Evolutionary conservation across 106 monocot genomes (phyloP), one percentile per base, ranked within the genome.

Genomic region (Xerophyta viscosa): DNA sequence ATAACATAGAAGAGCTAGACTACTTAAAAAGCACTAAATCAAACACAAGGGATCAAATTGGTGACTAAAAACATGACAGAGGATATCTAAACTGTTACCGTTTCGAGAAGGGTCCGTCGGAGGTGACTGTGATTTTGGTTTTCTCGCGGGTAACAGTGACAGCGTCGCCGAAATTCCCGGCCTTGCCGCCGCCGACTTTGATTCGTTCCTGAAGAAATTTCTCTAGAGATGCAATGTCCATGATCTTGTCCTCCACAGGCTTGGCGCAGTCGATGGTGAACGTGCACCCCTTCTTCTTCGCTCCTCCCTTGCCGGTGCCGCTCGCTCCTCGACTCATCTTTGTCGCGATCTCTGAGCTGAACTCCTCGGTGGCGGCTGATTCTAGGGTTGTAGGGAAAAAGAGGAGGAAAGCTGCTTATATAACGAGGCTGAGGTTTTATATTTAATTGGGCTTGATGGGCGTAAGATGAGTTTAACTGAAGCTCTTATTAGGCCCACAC

Each of bases 121-220:
- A 63, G 37, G 63, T 29, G 15, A 71, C 71, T 17, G 23, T 64
- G 39, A 71, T 63, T 63, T 71, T 71, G 30, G 48, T 50, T 56
- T 64, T 71, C 37, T 71, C 63, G 25, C 63, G 44, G 0, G 71
- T 37, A 56, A 71, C 33, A n/a, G 63, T 42, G 37, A 71, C 57
- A n/a, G 48, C 37, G n/a, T 71, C 71, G 0, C 71, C 55, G 37
- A 71, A 31, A n/a, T 45, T 48, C 1, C 71, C 71, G 20, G 71
- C 48, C 71, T 71, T 71, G 28, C 70, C 71, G 14, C 63, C 71
- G 12, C 25, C 54, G 26, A 71, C 71, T 63, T 71, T 71, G 63
- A 71, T 49, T 14, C 71, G 46, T 28, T 71, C 71, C 56, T 71
- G 71, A 11, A 70, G 69, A 33, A 70, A 70, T 42, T 70, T 70